Evolutionary conservation across 306 rosid genomes (phyloP).

Genomic region (Medicago truncatula): MtrunA17r5.0-ANR NC_053043.1:43849001-43849500

Average conservation of each 20-base stretch:
- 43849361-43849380: conserved; percentile 18
- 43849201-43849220: conserved; percentile 51
- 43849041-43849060: neutral
- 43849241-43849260: neutral
- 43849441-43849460: conserved; percentile 4
- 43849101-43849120: conserved; percentile 18
- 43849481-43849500: conserved; percentile 5
- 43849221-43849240: neutral
- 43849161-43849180: conserved; percentile 41
- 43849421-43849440: neutral
- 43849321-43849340: conserved; percentile 18
- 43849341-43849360: conserved; percentile 4
- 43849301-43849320: conserved; percentile 14
- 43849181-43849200: conserved; percentile 40
- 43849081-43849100: neutral
- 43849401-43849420: conserved; percentile 1
- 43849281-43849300: neutral
- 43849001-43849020: conserved; percentile 32
- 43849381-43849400: neutral
- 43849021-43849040: conserved; percentile 2
- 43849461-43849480: neutral
- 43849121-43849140: neutral
- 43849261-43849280: conserved; percentile 6
- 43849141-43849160: conserved; percentile 44
- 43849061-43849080: no score